Evolutionary conservation across 768 basidiomycete genomes (phyloP).

Genomic region (Glaciozyma martinii): DNA sequence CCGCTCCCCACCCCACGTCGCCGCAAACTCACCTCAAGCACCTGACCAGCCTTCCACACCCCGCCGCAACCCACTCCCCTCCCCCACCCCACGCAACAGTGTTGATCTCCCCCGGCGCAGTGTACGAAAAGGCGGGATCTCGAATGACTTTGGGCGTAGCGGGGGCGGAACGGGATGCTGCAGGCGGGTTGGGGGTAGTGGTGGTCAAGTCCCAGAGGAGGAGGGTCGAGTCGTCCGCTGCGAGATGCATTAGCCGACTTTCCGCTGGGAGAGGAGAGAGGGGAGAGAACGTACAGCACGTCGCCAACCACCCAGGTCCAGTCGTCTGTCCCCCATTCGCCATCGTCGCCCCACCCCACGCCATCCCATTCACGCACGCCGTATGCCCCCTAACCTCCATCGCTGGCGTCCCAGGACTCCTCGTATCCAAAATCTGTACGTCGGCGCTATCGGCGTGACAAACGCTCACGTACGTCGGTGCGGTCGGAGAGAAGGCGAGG

Average conservation of each 20-base stretch:
- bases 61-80: constrained; percentile 72
- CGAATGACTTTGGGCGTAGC: constrained; percentile 53
- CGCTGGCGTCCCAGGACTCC: constrained; percentile 88
- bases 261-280: background rate
- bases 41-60: constrained; percentile 64
- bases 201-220: constrained; percentile 76
- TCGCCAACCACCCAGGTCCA: constrained; percentile 59
- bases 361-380: constrained; percentile 71
- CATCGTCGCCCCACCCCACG: constrained; percentile 64
- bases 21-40: constrained; percentile 16
- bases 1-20: too few species aligned
- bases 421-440: constrained; percentile 91
- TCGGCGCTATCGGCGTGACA: constrained; percentile 89
- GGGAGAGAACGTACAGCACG: constrained; percentile 9
- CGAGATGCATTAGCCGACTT: background rate
- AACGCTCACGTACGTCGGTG: constrained; percentile 92
- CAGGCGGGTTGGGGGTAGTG: constrained; percentile 48
- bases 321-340: constrained; percentile 69
- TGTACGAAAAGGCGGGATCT: constrained; percentile 77
- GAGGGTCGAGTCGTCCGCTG: constrained; percentile 91
- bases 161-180: constrained; percentile 40
- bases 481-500: constrained; percentile 81
- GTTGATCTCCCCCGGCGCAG: constrained; percentile 65
- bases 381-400: constrained; percentile 81
- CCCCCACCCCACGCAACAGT: constrained; percentile 61